A percentile compares a stretch with the other conserved stretches of the same genome.
Conservation (phyloP, 2,329 filamentous ascomycete species). For the Aspergillus novoparasiticus region DNA sequence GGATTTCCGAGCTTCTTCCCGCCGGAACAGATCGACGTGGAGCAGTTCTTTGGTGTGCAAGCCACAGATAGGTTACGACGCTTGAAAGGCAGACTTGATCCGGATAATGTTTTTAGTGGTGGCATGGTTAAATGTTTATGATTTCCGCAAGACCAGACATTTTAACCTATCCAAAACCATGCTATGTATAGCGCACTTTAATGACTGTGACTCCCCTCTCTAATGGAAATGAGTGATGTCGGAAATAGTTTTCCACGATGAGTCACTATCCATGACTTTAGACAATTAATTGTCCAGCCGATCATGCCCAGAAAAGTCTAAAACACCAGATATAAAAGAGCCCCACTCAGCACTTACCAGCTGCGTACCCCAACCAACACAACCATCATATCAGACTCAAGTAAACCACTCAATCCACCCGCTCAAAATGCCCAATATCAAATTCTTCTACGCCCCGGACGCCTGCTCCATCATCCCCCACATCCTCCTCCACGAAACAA, state of each 20-base stretch:
- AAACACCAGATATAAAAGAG: neutral
- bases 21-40: neutral
- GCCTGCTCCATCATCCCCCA: slow-evolving; percentile 36
- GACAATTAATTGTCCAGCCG: too few relatives aligned
- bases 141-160: neutral
- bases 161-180: neutral
- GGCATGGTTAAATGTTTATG: neutral
- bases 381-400: neutral
- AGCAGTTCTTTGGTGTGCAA: slow-evolving; percentile 1
- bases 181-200: neutral
- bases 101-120: neutral
- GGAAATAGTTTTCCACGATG: neutral
- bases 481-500: slow-evolving; percentile 32
- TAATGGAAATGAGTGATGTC: neutral
- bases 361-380: neutral
- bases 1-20: slow-evolving; percentile 4
- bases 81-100: too few relatives aligned
- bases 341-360: neutral
- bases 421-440: slow-evolving; percentile 21
- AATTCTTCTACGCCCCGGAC: slow-evolving; percentile 30
- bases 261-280: neutral
- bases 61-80: too few relatives aligned
- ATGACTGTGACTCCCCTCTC: too few relatives aligned
- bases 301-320: neutral
- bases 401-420: neutral